phyloP scores from a whole-genome alignment of 805 yeast genomes.

The Nematodospora valgi region DNA sequence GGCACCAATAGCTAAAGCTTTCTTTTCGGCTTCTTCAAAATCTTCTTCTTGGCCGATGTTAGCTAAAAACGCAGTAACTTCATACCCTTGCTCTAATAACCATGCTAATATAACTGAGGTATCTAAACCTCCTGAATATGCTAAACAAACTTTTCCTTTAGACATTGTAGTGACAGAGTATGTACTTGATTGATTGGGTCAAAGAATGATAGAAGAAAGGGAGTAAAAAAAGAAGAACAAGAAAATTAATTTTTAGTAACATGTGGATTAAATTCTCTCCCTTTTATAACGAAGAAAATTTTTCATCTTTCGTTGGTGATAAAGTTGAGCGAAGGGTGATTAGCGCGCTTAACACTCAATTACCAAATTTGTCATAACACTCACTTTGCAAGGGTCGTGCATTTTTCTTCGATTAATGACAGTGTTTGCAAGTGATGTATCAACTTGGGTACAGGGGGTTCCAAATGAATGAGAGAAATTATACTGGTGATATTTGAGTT shows the following conservation, averaged over 20 bases:
- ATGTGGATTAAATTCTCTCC: conserved; percentile 1
- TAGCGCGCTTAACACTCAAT: conserved; percentile 10
- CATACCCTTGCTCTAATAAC: conserved; percentile 97
- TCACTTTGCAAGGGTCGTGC: no score
- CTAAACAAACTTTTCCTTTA: conserved; percentile 98
- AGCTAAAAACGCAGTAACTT: conserved; percentile 97
- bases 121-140: conserved; percentile 98
- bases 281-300: conserved; percentile 1
- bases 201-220: neutral
- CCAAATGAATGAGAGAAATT: no score
- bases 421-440: no score
- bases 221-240: conserved; percentile 1
- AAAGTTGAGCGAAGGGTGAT: no score
- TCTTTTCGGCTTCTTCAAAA: conserved; percentile 93
- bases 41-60: conserved; percentile 99
- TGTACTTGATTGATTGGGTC: neutral
- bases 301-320: neutral
- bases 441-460: no score
- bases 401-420: neutral
- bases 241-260: conserved; percentile 6
- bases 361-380: conserved; percentile 12
- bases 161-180: conserved; percentile 60
- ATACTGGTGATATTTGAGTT: no score
- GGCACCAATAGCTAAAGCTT: conserved; percentile 96
- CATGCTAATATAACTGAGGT: conserved; percentile 97